These are phyloP conservation scores for Penicillium aurantiogriseum DNA, from an alignment of 2,329 filamentous ascomycete genomes.

Conservation along the genomic window DNA sequence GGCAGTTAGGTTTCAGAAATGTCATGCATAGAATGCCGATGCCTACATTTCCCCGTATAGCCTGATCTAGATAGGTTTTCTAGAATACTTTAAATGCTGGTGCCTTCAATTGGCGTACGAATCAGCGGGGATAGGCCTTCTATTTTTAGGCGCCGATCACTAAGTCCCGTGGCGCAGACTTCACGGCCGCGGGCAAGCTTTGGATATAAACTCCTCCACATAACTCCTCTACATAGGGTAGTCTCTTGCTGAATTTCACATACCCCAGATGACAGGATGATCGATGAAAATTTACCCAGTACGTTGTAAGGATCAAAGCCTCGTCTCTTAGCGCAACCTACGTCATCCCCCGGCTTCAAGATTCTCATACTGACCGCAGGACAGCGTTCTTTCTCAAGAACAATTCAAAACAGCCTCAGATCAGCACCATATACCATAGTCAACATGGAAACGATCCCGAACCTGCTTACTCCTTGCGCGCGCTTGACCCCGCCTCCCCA, in stretches of 20 bases:
- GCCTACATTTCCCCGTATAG: neutral
- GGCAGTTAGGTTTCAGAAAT: neutral
- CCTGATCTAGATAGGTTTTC: neutral
- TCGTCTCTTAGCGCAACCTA: constrained; percentile 1
- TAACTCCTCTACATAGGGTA: neutral
- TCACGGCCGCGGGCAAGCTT: neutral
- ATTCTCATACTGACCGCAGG: constrained; percentile 11
- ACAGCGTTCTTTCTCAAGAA: constrained; percentile 60
- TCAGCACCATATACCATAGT: constrained; percentile 46
- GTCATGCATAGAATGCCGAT: neutral
- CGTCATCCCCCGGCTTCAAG: constrained; percentile 15
- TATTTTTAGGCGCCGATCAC: constrained; percentile 29
- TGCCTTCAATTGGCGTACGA: constrained; percentile 3
- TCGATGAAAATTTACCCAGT: constrained; percentile 90
- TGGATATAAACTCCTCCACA: constrained; percentile 11
- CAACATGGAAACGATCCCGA: constrained; percentile 78
- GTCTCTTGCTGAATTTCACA: neutral
- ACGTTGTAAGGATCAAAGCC: constrained; percentile 47
- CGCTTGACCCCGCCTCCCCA: constrained; percentile 68
- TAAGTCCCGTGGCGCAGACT: constrained; percentile 19
- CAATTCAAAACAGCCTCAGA: constrained; percentile 41
- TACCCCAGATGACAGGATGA: constrained; percentile 55
- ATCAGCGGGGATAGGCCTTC: constrained; percentile 6
- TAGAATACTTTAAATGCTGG: neutral
- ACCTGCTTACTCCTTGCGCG: constrained; percentile 76